A percentile compares a stretch with the other conserved stretches of the same genome.
phyloP scores from a whole-genome alignment of 164 flowering plant species.

The Brasenia schreberi region DNA sequence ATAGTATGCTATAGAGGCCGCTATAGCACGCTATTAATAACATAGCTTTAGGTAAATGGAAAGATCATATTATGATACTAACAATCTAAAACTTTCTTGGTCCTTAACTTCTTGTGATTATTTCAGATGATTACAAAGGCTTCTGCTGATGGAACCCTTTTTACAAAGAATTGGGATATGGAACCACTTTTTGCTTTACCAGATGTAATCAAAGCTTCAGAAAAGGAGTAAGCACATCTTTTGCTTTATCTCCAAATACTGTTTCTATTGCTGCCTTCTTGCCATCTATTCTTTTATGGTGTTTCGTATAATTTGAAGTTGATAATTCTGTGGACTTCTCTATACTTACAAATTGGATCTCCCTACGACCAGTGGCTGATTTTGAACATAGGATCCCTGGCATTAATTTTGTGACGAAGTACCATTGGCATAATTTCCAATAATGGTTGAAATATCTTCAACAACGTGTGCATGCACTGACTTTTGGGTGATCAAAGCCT shows the following conservation, averaged over 20 bases:
- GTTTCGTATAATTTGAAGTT: too few species aligned
- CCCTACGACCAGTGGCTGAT: too few species aligned
- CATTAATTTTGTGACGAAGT: too few species aligned
- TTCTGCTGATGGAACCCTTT: constrained; percentile 68
- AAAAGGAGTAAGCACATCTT: constrained; percentile 11
- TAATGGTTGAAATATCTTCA: too few species aligned
- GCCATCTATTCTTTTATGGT: neutral
- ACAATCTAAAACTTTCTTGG: neutral
- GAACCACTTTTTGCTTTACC: constrained; percentile 82
- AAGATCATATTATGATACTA: neutral
- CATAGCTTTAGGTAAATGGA: too few species aligned
- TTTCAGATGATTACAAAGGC: constrained; percentile 74
- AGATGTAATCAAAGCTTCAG: neutral
- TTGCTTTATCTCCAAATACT: neutral
- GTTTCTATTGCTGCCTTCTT: neutral
- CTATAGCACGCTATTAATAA: too few species aligned
- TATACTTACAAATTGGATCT: too few species aligned
- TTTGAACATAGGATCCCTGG: too few species aligned
- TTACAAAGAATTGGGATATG: constrained; percentile 82
- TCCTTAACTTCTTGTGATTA: neutral
- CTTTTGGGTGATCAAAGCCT: too few species aligned
- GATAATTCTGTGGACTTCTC: too few species aligned
- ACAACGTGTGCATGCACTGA: too few species aligned
- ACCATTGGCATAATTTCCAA: neutral
- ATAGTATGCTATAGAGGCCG: too few species aligned